Conservation (phyloP, 306 rosid species). For the Gastrolobium bilobum region DNA sequence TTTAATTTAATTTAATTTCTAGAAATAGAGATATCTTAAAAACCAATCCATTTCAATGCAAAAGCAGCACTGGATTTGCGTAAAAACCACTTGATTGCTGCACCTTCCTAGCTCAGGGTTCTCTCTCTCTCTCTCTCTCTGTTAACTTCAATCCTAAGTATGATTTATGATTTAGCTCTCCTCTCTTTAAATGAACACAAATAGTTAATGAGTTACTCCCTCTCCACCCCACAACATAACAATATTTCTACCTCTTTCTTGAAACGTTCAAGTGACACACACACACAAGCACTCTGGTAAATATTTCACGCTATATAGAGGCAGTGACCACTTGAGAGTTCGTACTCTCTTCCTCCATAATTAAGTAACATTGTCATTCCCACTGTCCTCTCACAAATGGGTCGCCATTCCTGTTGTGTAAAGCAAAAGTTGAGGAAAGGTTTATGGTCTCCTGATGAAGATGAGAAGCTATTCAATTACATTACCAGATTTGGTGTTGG, state of each 20-base stretch:
- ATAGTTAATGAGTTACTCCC: slow-evolving; percentile 57
- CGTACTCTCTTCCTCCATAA: slow-evolving; percentile 23
- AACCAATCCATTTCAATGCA: slow-evolving; percentile 82
- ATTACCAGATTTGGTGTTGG: slow-evolving; percentile 90
- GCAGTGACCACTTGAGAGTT: slow-evolving; percentile 37
- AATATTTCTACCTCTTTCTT: slow-evolving; percentile 54
- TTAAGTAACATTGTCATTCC: slow-evolving; percentile 46
- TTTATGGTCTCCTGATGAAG: slow-evolving; percentile 96
- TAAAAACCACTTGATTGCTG: slow-evolving; percentile 95
- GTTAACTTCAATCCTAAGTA: slow-evolving; percentile 89
- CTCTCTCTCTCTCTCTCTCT: slow-evolving; percentile 56
- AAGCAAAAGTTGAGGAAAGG: slow-evolving; percentile 91
- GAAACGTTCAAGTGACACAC: slow-evolving; percentile 48
- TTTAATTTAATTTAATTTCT: slow-evolving; percentile 31
- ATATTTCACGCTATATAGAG: slow-evolving; percentile 53
- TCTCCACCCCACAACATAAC: slow-evolving; percentile 52
- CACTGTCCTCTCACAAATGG: slow-evolving; percentile 61
- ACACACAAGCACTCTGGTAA: slow-evolving; percentile 10
- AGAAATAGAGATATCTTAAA: slow-evolving; percentile 75
- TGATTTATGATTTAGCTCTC: slow-evolving; percentile 57
- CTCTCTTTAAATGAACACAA: slow-evolving; percentile 65
- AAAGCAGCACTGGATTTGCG: slow-evolving; percentile 83
- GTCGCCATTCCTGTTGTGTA: slow-evolving; percentile 86
- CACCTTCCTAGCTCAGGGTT: slow-evolving; percentile 66
- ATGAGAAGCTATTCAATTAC: slow-evolving; percentile 92